Evolutionary conservation across 495 filamentous ascomycete genomes (phyloP).

Genomic region (Aspergillus bridgeri): DNA sequence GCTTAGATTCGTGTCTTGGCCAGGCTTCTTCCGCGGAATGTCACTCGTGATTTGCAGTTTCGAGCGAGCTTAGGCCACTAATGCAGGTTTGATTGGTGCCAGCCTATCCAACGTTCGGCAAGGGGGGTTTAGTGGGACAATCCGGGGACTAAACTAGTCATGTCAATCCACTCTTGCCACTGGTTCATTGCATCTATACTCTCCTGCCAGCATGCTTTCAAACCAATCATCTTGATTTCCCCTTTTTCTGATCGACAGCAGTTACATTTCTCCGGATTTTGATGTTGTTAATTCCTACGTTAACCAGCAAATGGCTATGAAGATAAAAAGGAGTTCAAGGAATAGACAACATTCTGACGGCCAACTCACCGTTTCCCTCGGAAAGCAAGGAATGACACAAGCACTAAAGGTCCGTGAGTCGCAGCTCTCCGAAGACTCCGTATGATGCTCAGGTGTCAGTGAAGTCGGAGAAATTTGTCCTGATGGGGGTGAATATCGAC

Average conservation of each 20-base stretch:
- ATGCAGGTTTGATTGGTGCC: neutral
- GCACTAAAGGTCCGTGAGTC: neutral
- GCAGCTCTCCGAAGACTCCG: neutral
- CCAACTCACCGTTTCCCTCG: neutral
- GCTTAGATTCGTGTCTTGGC: neutral
- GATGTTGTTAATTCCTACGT: too few species aligned
- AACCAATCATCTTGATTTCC: neutral
- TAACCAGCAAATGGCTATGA: too few species aligned
- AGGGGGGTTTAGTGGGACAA: neutral
- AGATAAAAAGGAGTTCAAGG: too few species aligned
- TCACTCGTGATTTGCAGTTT: neutral
- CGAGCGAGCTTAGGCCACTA: neutral
- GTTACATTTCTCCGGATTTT: neutral
- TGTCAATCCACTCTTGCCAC: neutral
- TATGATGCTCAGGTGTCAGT: neutral
- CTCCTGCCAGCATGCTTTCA: neutral
- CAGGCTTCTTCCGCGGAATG: neutral
- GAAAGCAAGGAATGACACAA: neutral
- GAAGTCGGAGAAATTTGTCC: neutral
- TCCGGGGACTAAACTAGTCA: neutral
- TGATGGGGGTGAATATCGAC: neutral
- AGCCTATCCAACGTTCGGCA: neutral
- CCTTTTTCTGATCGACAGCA: neutral
- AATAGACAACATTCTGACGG: neutral
- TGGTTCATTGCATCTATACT: neutral